Evolutionary conservation across 768 basidiomycete species (phyloP), one percentile per base, ranked within the genome.

Genomic region (Russula foetens): DNA sequence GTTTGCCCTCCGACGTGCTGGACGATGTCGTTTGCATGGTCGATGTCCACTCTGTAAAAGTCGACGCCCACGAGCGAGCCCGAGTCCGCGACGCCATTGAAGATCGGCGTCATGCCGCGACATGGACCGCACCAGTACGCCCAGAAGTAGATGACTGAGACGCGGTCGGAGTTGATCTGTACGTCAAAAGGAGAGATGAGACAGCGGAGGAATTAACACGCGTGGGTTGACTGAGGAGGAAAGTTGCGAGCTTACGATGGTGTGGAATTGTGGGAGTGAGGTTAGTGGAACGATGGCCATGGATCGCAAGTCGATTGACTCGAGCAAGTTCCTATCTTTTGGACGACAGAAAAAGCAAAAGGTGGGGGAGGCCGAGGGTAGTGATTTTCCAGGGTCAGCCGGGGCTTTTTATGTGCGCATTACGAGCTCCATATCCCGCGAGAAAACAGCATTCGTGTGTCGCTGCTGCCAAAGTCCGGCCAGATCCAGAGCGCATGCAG

Each of bases 61-160:
- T 62, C 60, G 50, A 62, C 45, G 38, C 60, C 56, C 2, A 38
- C 24, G 21, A 50, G 39, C 44, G 60, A 62, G 28, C 55, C 60
- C 11, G 60, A 57, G 50, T 57, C 33, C 38, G 60, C 60, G 9
- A 47, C 33, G 55, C 50, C 50, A 12, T 62, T 47, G 60, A 62
- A 62, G 49, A 62, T 62, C 21, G 33, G 55, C 29, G 60, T 57
- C 55, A 57, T 43, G 8, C 60, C 60, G 23, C 60, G 60, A 44
- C 60, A 62, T 14, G 60, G 60, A 5, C 60, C 60, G 3, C 60
- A 62, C 60, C 60, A 62, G 38, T 62, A 62, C 50, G 60, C 60
- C 60, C 60, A 62, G 28, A 62, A 62, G 19, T 62, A 62, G 21
- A 62, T 53, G 23, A 62, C 11, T 2, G 60, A 24, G 11, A 57